Base-by-base conservation (phyloP, 2,329 filamentous ascomycete species). In the Aspergillus sp. region DNA sequence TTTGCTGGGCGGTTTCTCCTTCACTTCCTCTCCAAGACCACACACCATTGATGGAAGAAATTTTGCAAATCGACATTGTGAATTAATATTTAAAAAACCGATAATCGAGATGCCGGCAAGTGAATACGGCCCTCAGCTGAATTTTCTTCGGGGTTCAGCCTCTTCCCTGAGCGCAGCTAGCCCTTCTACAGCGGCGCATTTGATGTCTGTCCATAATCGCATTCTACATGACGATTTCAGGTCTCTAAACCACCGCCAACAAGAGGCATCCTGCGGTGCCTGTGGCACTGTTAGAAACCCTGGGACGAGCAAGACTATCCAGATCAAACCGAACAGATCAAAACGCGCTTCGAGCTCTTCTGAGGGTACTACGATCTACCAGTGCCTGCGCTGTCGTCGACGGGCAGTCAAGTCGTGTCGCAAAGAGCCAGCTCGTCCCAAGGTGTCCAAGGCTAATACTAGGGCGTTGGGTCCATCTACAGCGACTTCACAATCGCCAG, bases 111-210 rank as follows among this genome's bases (percentile, higher is more conserved):
- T 59, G 57, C 50, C 53, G 44, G 47, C 55, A 33, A 58, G 55
- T 43, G 56, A 59, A 30, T 49, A 55, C 46, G 36, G 56, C 5
- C 47, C 62, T 41, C 57, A 57, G 30, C 52, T 70, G 49, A 54
- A 60, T 36, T 72, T 68, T 49, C 53, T 73, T n/a, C 62, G 54
- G 49, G 53, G 61, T 38, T 63, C 70, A 19, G 66, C 66, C 3
- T 53, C 55, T 46, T 56, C 59, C 30, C 52, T 71, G 43, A 54
- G 53, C 34, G 48, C 55, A 6, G 45, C 54, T 12, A 68, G 65
- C 47, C 63, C 65, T 12, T 69, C 69, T 8, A 72, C 68, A n/a
- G 61, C 70, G 2, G 61, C 67, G 9, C 57, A 72, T 61, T 57
- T 73, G 29, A 56, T 68, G 52, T 53, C 52, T 9, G 55, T 59